Conservation (phyloP, 1,284 basidiomycete genomes). For the Marasmius sp. region DNA sequence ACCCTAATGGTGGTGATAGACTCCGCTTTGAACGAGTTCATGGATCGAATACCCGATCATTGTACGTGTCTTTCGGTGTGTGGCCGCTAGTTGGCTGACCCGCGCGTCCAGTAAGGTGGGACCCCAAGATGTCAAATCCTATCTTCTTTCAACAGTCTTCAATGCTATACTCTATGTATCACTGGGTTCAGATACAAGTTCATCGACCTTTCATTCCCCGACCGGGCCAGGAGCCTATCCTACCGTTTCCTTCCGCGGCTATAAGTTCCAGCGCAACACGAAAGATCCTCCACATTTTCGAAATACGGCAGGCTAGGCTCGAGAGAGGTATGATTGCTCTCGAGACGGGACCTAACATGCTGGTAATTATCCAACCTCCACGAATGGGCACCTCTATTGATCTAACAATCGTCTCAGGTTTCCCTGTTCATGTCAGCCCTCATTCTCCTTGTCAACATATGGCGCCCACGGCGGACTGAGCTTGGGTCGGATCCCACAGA, state of each 20-base stretch:
- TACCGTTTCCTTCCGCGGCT: conserved; percentile 71
- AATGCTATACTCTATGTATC: conserved; percentile 64
- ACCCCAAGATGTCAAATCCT: conserved; percentile 59
- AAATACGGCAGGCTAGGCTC: conserved; percentile 43
- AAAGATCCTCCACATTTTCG: conserved; percentile 72
- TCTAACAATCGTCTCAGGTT: conserved; percentile 22
- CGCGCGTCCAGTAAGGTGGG: conserved; percentile 60
- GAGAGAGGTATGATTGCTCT: conserved; percentile 7
- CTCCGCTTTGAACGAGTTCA: conserved; percentile 76
- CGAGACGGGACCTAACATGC: conserved; percentile 33
- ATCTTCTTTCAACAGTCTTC: conserved; percentile 72
- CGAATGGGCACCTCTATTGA: neutral
- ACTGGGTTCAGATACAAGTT: conserved; percentile 74
- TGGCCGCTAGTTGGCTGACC: neutral
- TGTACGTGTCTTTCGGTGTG: conserved; percentile 33
- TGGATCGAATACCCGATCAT: conserved; percentile 68
- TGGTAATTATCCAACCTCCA: conserved; percentile 30
- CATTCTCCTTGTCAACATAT: conserved; percentile 71
- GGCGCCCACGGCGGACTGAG: conserved; percentile 61
- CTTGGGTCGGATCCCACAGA: conserved; percentile 53
- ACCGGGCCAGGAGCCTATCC: conserved; percentile 50
- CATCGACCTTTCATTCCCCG: conserved; percentile 83
- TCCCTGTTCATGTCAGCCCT: conserved; percentile 62
- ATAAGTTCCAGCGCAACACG: conserved; percentile 87
- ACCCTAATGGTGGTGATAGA: conserved; percentile 33